Conservation (phyloP, 2,329 filamentous ascomycete species). For the Fusarium compactum region DNA sequence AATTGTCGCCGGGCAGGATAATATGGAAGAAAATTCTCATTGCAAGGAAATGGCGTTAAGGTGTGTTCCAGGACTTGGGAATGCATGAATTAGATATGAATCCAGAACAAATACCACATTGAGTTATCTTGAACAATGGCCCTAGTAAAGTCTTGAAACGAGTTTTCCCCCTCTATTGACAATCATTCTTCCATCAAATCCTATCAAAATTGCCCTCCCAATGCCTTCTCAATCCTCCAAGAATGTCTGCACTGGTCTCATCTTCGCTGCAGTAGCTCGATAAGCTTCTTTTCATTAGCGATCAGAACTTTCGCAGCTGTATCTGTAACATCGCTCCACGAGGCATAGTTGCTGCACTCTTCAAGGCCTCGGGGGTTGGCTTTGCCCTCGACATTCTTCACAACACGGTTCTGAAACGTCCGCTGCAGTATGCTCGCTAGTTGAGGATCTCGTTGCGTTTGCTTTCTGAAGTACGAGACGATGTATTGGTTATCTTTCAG, state of each 20-base stretch:
- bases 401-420: constrained; percentile 46
- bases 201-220: background rate
- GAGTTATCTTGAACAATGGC: constrained; percentile 17
- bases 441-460: constrained; percentile 51
- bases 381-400: constrained; percentile 16
- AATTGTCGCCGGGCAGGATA: background rate
- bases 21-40: constrained; percentile 5
- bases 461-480: constrained; percentile 52
- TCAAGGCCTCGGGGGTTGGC: constrained; percentile 46
- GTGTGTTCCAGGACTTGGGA: constrained; percentile 19
- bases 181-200: background rate
- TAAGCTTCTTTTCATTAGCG: constrained; percentile 36
- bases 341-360: constrained; percentile 51
- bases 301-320: constrained; percentile 51
- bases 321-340: constrained; percentile 53
- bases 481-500: constrained; percentile 50
- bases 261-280: constrained; percentile 37
- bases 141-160: background rate
- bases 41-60: constrained; percentile 32
- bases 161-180: background rate
- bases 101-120: constrained; percentile 37
- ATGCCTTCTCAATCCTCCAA: background rate
- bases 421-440: constrained; percentile 53
- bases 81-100: constrained; percentile 27
- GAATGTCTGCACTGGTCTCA: background rate